phyloP scores from a whole-genome alignment of 192 early-diverging fungal genomes.

The Backusella australiensis region DNA sequence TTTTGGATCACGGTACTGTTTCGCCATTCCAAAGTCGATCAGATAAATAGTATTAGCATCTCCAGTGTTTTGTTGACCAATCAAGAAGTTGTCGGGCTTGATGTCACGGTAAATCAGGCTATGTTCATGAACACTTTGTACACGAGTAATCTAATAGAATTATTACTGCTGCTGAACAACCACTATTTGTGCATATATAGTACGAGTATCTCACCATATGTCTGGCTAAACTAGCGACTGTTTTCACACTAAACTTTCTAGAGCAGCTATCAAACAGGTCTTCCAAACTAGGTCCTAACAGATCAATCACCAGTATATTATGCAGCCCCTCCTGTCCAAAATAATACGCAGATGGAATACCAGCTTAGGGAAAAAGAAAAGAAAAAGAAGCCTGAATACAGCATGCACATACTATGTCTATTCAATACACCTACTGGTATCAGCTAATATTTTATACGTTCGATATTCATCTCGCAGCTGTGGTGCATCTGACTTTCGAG shows the following conservation, averaged over 20 bases:
- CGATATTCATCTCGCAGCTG: slow-evolving; percentile 95
- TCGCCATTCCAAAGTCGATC: slow-evolving; percentile 99
- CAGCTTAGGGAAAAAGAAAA: slow-evolving; percentile 44
- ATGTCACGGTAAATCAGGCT: slow-evolving; percentile 97
- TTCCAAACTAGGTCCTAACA: slow-evolving; percentile 91
- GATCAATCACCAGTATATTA: slow-evolving; percentile 92
- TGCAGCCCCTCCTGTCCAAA: slow-evolving; percentile 97
- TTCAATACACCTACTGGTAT: slow-evolving; percentile 42
- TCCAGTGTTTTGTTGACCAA: slow-evolving; percentile 70
- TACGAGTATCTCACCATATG: slow-evolving; percentile 68
- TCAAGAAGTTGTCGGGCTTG: slow-evolving; percentile 98
- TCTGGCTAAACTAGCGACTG: slow-evolving; percentile 94
- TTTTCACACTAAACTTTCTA: slow-evolving; percentile 89
- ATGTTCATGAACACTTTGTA: slow-evolving; percentile 92
- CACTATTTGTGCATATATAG: too few species aligned
- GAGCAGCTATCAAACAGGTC: slow-evolving; percentile 96
- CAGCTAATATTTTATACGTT: slow-evolving; percentile 90
- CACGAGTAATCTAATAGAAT: slow-evolving; percentile 55
- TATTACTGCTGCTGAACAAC: background rate
- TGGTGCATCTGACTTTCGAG: slow-evolving; percentile 94
- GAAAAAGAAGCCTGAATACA: background rate
- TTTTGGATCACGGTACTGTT: slow-evolving; percentile 95
- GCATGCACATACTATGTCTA: background rate
- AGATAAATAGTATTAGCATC: slow-evolving; percentile 74
- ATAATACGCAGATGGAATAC: slow-evolving; percentile 90